Percentiles rank a stretch among this genome's conserved stretches.
Conservation (phyloP, 192 early-diverging fungal species). For the Geranomyces michiganensis region DNA sequence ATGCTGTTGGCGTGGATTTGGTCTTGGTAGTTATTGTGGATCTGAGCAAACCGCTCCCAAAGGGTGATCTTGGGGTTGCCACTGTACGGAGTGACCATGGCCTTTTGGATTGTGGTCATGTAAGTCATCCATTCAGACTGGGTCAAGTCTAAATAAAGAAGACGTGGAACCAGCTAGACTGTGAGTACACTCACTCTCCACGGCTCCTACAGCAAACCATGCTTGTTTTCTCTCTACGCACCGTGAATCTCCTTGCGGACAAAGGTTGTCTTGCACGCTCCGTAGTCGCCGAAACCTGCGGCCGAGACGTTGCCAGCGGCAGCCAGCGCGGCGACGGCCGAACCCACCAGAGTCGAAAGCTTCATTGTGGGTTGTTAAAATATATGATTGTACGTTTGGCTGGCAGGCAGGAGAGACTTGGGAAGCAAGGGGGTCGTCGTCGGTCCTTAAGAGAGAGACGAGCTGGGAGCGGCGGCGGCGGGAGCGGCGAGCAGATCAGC, state of each 20-base stretch:
- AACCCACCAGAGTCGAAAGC: neutral
- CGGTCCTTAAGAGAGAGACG: no score
- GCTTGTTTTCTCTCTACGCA: neutral
- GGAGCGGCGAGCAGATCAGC: no score
- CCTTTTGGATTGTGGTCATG: slow-evolving; percentile 25
- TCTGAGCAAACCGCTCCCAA: slow-evolving; percentile 14
- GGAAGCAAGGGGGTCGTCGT: no score
- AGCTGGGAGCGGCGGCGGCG: no score
- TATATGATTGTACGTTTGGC: no score
- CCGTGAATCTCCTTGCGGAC: slow-evolving; percentile 24
- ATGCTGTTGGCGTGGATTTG: slow-evolving; percentile 27
- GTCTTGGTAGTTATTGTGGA: slow-evolving; percentile 8
- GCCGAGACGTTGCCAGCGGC: neutral
- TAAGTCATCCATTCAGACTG: slow-evolving; percentile 15
- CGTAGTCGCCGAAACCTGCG: slow-evolving; percentile 1
- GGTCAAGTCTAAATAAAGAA: slow-evolving; percentile 12
- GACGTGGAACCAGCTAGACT: neutral
- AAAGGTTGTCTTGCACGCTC: slow-evolving; percentile 4
- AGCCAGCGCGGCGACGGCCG: neutral
- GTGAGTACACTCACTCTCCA: neutral
- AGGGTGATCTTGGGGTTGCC: neutral
- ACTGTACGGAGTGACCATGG: slow-evolving; percentile 14
- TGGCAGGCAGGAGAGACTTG: no score
- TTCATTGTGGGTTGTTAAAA: no score
- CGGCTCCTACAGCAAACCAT: neutral